Conservation (phyloP, 306 rosid genomes). For the Vigna unguiculata region DNA sequence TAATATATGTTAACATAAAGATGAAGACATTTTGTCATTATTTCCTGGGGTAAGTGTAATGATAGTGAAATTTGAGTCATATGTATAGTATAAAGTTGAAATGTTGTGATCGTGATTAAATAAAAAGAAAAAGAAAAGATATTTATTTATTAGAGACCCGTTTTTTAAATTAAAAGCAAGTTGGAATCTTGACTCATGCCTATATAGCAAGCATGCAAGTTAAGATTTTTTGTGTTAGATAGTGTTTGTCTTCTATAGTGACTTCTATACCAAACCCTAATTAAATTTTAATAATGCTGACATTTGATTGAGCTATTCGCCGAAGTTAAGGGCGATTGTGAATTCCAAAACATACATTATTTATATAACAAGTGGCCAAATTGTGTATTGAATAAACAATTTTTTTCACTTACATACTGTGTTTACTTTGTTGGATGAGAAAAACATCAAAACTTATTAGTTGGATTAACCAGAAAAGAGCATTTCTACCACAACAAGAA, state of each 20-base stretch:
- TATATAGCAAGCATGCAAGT: slow-evolving; percentile 14
- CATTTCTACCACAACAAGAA: background rate
- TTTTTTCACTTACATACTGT: background rate
- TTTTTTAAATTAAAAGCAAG: background rate
- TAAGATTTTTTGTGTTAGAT: background rate
- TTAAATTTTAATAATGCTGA: background rate
- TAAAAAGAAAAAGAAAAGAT: too few relatives aligned
- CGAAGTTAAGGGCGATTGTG: slow-evolving; percentile 14
- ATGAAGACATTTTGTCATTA: too few relatives aligned
- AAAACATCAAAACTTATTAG: background rate
- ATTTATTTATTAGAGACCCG: background rate
- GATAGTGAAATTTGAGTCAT: too few relatives aligned
- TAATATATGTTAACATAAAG: too few relatives aligned
- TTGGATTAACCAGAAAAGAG: background rate
- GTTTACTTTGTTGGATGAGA: slow-evolving; percentile 32
- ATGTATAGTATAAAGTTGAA: too few relatives aligned
- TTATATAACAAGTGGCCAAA: slow-evolving; percentile 16
- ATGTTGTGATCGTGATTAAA: too few relatives aligned
- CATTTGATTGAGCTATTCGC: slow-evolving; percentile 18
- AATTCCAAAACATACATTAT: slow-evolving; percentile 36
- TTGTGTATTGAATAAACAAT: slow-evolving; percentile 11
- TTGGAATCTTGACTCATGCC: slow-evolving; percentile 10
- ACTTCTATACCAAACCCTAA: background rate
- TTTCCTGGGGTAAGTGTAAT: too few relatives aligned
- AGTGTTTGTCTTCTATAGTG: background rate